A percentile compares a stretch with the other conserved stretches of the same genome.
phyloP scores from a whole-genome alignment of 2,329 filamentous ascomycete genomes.

The Arthroderma sp. region DNA sequence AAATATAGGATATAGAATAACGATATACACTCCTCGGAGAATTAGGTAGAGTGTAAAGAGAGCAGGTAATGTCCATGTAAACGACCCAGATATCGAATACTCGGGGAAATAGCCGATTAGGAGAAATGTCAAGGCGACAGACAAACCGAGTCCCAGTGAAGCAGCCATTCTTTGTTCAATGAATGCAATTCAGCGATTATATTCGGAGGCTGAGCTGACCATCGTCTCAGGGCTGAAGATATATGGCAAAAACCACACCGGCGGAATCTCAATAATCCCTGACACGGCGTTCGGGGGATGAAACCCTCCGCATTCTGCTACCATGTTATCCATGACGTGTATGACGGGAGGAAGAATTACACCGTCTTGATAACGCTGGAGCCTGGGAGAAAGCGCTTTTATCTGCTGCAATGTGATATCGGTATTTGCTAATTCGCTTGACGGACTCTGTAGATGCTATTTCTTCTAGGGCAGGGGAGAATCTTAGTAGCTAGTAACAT shows the following conservation, averaged over 20 bases:
- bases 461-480: no score
- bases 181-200: no score
- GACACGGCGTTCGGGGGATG: no score
- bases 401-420: no score
- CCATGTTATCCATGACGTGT: no score
- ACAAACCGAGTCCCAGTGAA: not conserved
- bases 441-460: no score
- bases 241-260: not conserved
- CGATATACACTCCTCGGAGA: conserved; percentile 18
- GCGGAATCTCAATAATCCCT: not conserved
- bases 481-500: no score
- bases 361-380: no score
- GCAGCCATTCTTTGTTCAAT: not conserved
- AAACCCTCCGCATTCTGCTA: no score
- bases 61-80: conserved; percentile 7
- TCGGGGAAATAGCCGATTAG: conserved; percentile 5
- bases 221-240: not conserved
- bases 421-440: no score
- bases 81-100: conserved; percentile 1
- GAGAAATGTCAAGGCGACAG: not conserved
- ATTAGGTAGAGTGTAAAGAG: not conserved
- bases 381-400: no score
- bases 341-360: no score
- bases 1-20: conserved; percentile 46
- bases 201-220: not conserved